These are phyloP conservation scores for Dicorynia guianensis DNA, from an alignment of 306 rosid genomes.

Conservation along the genomic window DNA sequence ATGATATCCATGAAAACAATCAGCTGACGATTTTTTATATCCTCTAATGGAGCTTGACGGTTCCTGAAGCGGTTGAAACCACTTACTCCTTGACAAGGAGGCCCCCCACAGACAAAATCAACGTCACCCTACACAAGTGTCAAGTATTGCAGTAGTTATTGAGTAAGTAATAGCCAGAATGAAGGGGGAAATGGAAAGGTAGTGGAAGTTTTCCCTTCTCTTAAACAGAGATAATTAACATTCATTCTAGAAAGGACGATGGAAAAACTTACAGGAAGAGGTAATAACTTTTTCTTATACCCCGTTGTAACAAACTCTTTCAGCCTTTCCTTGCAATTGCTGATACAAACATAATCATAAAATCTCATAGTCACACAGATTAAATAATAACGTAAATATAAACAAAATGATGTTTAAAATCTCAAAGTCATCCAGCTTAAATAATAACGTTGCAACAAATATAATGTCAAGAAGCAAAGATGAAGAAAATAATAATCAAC, in stretches of 20 bases:
- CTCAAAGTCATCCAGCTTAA: neutral
- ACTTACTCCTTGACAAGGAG: constrained; percentile 91
- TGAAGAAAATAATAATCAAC: neutral
- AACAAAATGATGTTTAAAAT: constrained; percentile 21
- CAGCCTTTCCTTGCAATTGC: constrained; percentile 47
- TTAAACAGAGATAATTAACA: neutral
- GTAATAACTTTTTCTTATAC: constrained; percentile 46
- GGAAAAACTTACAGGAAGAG: constrained; percentile 53
- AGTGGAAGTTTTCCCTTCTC: neutral
- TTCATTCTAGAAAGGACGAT: neutral
- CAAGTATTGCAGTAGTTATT: neutral
- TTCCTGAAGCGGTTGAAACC: constrained; percentile 85
- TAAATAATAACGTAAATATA: neutral
- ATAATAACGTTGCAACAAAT: neutral
- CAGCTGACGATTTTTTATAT: constrained; percentile 65
- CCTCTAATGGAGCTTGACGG: constrained; percentile 53
- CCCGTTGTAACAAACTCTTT: constrained; percentile 48
- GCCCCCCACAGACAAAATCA: constrained; percentile 88
- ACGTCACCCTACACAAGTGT: constrained; percentile 68
- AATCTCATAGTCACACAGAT: neutral
- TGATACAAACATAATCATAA: constrained; percentile 28
- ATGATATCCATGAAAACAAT: constrained; percentile 74
- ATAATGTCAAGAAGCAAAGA: neutral
- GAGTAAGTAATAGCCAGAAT: neutral
- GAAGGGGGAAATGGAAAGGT: neutral